A percentile compares a stretch with the other conserved stretches of the same genome.
Evolutionary conservation across 805 yeast genomes (phyloP).

Genomic region (Saccharomycopsis lassenensis): DNA sequence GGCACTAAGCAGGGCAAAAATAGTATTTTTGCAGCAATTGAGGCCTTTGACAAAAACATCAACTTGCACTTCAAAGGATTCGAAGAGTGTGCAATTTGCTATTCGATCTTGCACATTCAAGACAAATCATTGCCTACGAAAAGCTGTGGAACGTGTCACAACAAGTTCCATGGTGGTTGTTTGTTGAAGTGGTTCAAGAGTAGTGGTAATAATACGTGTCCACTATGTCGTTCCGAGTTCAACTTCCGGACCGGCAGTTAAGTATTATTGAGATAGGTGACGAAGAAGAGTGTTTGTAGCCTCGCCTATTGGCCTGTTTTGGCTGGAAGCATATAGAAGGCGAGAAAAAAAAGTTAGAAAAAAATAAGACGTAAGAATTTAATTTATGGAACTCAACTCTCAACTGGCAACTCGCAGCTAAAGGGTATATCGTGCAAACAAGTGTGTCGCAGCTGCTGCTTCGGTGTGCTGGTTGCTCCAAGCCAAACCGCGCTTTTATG

Average conservation of each 20-base stretch:
- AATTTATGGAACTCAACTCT: too few species aligned
- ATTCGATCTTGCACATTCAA: conserved; percentile 74
- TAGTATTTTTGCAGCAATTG: conserved; percentile 48
- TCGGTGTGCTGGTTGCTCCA: too few species aligned
- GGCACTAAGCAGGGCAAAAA: conserved; percentile 35
- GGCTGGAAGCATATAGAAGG: too few species aligned
- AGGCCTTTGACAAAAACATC: conserved; percentile 62
- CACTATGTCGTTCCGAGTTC: conserved; percentile 72
- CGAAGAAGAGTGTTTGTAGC: too few species aligned
- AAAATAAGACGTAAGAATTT: too few species aligned
- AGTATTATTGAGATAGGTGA: too few species aligned
- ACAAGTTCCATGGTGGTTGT: conserved; percentile 93
- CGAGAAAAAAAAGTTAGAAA: too few species aligned
- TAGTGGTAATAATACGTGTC: conserved; percentile 87
- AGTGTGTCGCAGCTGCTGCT: too few species aligned
- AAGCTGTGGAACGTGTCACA: conserved; percentile 79
- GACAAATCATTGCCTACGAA: conserved; percentile 87
- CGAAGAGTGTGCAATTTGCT: conserved; percentile 96
- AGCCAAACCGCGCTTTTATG: too few species aligned
- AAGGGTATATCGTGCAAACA: too few species aligned
- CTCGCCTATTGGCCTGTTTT: too few species aligned
- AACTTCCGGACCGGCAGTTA: conserved; percentile 28
- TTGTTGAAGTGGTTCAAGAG: conserved; percentile 95
- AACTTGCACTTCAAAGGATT: conserved; percentile 82
- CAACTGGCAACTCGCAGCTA: too few species aligned